A percentile compares a stretch with the other conserved stretches of the same genome.
Evolutionary conservation across 768 basidiomycete species (phyloP).

Genomic region (Lactifluus hygrophoroides): DNA sequence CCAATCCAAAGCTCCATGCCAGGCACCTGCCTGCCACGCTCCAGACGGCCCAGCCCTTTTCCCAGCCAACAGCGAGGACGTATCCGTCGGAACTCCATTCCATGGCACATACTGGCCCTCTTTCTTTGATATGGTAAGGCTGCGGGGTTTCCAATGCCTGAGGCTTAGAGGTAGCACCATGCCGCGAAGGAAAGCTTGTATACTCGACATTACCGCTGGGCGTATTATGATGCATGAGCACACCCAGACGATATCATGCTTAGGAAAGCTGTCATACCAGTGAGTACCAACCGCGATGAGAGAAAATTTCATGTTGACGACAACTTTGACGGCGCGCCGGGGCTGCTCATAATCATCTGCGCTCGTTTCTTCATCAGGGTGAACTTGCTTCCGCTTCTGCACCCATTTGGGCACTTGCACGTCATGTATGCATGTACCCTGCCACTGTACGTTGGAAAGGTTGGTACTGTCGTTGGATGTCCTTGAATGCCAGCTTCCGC

Average conservation of each 20-base stretch:
- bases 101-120: constrained; percentile 56
- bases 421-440: constrained; percentile 73
- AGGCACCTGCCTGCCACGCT: constrained; percentile 84
- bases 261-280: constrained; percentile 35
- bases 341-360: constrained; percentile 50
- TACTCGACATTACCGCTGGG: constrained; percentile 58
- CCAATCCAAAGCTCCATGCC: constrained; percentile 66
- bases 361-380: constrained; percentile 33
- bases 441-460: constrained; percentile 37
- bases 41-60: constrained; percentile 83
- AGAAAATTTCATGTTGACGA: constrained; percentile 75
- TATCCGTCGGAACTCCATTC: constrained; percentile 97
- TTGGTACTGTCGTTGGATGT: constrained; percentile 5
- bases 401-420: constrained; percentile 71
- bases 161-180: constrained; percentile 47
- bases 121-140: constrained; percentile 42
- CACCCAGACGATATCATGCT: constrained; percentile 10
- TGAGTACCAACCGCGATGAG: constrained; percentile 71
- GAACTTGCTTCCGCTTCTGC: constrained; percentile 59
- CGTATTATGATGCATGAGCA: background rate
- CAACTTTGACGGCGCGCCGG: constrained; percentile 51
- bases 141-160: constrained; percentile 57
- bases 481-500: constrained; percentile 3
- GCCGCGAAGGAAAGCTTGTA: constrained; percentile 58
- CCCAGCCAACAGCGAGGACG: constrained; percentile 89